These are phyloP conservation scores for Talinum fruticosum DNA, from an alignment of 148 eudicot genomes.

Conservation along the genomic window DNA sequence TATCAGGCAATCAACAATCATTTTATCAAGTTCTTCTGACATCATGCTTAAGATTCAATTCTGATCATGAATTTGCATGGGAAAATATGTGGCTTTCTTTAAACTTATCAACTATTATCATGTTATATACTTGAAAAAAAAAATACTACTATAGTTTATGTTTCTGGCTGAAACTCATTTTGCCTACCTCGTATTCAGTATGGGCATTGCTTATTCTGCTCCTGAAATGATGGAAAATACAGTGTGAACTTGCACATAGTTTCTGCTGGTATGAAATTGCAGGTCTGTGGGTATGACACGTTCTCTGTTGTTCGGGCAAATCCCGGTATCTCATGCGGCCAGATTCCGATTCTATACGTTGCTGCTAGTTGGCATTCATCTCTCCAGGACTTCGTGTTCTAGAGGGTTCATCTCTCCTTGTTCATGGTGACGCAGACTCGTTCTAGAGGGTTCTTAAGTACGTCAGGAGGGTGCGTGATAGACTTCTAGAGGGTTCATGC, in stretches of 20 bases:
- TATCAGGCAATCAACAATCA: neutral
- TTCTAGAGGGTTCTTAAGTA: neutral
- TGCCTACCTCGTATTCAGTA: neutral
- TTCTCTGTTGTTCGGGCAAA: too few relatives aligned
- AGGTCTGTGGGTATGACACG: too few relatives aligned
- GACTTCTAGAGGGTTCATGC: neutral
- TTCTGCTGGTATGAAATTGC: neutral
- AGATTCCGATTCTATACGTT: too few relatives aligned
- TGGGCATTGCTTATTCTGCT: neutral
- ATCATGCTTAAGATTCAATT: neutral
- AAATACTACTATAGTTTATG: neutral
- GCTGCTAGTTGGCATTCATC: too few relatives aligned
- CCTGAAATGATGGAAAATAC: neutral
- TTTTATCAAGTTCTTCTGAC: neutral
- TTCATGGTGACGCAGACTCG: too few relatives aligned
- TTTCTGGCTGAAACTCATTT: neutral
- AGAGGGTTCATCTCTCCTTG: too few relatives aligned
- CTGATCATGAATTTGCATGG: neutral
- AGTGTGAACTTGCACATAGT: neutral
- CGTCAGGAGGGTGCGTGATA: neutral
- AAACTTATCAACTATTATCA: too few relatives aligned
- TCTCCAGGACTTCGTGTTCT: too few relatives aligned
- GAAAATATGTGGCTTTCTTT: neutral
- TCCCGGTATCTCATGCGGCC: too few relatives aligned
- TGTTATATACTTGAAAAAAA: too few relatives aligned